Evolutionary conservation across 306 rosid species (phyloP).

Genomic region (Citrullus colocynthis): DNA sequence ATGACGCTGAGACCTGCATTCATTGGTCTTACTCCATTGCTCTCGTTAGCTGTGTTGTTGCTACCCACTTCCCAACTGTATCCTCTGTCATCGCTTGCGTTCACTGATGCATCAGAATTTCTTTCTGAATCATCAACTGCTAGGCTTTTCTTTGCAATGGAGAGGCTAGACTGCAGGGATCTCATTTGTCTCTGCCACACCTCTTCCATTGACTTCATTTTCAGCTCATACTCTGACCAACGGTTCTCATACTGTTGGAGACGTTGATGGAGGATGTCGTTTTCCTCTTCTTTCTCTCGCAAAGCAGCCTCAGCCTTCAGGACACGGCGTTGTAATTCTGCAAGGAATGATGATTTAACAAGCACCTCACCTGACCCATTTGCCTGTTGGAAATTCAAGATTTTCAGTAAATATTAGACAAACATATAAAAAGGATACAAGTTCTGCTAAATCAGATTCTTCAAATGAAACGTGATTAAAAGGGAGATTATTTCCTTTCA

Average conservation of each 20-base stretch:
- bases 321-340: constrained; percentile 90
- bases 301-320: constrained; percentile 88
- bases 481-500: background rate
- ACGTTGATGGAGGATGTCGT: constrained; percentile 94
- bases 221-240: constrained; percentile 92
- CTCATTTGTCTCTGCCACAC: constrained; percentile 99
- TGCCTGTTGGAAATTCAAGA: constrained; percentile 28
- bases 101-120: constrained; percentile 81
- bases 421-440: background rate
- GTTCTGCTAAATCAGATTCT: background rate
- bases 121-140: constrained; percentile 85
- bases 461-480: background rate
- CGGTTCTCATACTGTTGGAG: constrained; percentile 89
- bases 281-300: constrained; percentile 95
- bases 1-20: constrained; percentile 92
- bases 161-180: constrained; percentile 93
- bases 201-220: constrained; percentile 99
- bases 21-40: constrained; percentile 87
- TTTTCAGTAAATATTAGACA: background rate
- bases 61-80: constrained; percentile 64
- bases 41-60: constrained; percentile 54
- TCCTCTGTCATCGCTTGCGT: constrained; percentile 74
- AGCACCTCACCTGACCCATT: constrained; percentile 73
- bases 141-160: constrained; percentile 96
- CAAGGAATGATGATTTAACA: constrained; percentile 83